phyloP scores from a whole-genome alignment of 163 green algal genomes.

The Prototheca stagnorum region DNA sequence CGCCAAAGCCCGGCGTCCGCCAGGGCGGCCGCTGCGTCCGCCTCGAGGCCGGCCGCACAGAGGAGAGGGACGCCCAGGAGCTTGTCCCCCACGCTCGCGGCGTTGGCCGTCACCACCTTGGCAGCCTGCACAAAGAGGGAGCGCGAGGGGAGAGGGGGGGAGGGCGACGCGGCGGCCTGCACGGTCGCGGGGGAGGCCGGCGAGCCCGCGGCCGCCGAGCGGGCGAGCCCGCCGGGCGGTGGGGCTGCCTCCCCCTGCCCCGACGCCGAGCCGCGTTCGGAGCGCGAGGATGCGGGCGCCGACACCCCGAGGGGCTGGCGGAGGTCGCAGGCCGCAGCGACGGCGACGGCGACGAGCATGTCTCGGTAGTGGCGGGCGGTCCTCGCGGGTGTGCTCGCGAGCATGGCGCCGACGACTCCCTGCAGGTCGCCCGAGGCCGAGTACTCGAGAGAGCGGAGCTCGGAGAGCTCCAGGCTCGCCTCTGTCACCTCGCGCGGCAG shows the following conservation, averaged over 20 bases:
- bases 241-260: too few relatives aligned
- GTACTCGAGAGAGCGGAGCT: constrained; percentile 45
- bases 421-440: constrained; percentile 57
- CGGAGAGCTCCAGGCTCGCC: constrained; percentile 21
- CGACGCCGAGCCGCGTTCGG: too few relatives aligned
- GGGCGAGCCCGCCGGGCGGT: too few relatives aligned
- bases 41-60: constrained; percentile 28
- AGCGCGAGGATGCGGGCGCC: too few relatives aligned
- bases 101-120: constrained; percentile 48
- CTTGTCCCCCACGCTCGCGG: constrained; percentile 48
- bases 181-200: not conserved
- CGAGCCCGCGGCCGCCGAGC: too few relatives aligned
- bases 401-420: constrained; percentile 65
- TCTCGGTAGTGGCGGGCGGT: constrained; percentile 51
- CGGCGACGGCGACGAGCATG: constrained; percentile 49
- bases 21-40: constrained; percentile 25
- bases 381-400: constrained; percentile 35
- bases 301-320: too few relatives aligned
- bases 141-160: too few relatives aligned
- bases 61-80: constrained; percentile 65
- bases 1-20: constrained; percentile 62
- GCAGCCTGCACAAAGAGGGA: constrained; percentile 24
- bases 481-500: constrained; percentile 30
- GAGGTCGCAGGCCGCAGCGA: too few relatives aligned
- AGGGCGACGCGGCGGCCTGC: not conserved